These are phyloP conservation scores for Chaetoscypha palmicola DNA, from an alignment of 2,329 filamentous ascomycete species.

Conservation along the genomic window DNA sequence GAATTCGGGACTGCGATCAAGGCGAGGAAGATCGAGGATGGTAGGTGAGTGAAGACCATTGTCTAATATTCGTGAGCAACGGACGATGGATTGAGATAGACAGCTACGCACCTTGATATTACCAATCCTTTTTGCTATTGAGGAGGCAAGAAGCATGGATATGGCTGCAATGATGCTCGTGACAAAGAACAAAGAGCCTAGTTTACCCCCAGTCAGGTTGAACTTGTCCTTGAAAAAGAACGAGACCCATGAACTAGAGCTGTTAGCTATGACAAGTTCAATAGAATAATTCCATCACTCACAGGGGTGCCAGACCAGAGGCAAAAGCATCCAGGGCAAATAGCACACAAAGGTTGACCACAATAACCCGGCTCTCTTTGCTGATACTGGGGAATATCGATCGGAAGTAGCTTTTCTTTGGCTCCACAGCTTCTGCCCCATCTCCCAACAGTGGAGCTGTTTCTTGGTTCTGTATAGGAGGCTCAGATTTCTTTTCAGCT, in stretches of 20 bases:
- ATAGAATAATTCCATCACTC: slow-evolving; percentile 26
- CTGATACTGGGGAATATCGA: slow-evolving; percentile 51
- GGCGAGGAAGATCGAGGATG: slow-evolving; percentile 57
- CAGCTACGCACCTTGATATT: slow-evolving; percentile 53
- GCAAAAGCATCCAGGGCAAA: slow-evolving; percentile 65
- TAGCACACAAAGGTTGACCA: slow-evolving; percentile 57
- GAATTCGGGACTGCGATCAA: slow-evolving; percentile 52
- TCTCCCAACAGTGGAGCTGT: slow-evolving; percentile 26
- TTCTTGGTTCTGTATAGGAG: slow-evolving; percentile 26
- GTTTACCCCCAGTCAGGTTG: slow-evolving; percentile 39
- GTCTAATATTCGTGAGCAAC: slow-evolving; percentile 37
- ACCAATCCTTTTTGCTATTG: slow-evolving; percentile 48
- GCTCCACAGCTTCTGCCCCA: slow-evolving; percentile 14
- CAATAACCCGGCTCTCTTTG: slow-evolving; percentile 43
- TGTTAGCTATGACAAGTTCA: slow-evolving; percentile 23
- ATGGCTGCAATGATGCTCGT: slow-evolving; percentile 44
- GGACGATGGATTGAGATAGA: slow-evolving; percentile 22
- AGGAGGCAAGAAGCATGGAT: slow-evolving; percentile 47
- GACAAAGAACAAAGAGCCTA: slow-evolving; percentile 50
- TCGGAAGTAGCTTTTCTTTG: slow-evolving; percentile 19
- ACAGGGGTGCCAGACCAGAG: slow-evolving; percentile 60
- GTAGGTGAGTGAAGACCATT: slow-evolving; percentile 70
- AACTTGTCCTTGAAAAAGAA: slow-evolving; percentile 48
- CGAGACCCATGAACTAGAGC: slow-evolving; percentile 51
- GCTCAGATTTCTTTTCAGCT: slow-evolving; percentile 31